Conservation (phyloP, 2,329 filamentous ascomycete species). For the Aphanocladium album region DNA sequence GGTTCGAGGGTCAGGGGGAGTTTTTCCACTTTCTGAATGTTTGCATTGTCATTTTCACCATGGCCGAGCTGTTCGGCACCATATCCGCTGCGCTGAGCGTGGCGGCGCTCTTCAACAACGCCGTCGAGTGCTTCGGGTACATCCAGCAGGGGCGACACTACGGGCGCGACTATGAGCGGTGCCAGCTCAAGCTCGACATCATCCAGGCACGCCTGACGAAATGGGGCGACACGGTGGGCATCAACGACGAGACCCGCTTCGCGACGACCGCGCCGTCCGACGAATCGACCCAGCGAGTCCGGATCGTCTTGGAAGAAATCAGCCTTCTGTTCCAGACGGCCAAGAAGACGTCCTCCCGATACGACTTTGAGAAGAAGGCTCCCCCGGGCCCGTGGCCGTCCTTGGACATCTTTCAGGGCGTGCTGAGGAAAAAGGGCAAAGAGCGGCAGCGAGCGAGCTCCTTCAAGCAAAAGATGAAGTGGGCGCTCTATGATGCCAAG, state of each 20-base stretch:
- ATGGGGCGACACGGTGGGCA: conserved; percentile 29
- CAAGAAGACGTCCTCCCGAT: conserved; percentile 14
- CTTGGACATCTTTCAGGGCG: conserved; percentile 7
- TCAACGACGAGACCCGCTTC: conserved; percentile 26
- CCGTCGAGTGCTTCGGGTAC: conserved; percentile 36
- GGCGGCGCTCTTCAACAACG: conserved; percentile 31
- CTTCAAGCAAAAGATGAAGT: conserved; percentile 19
- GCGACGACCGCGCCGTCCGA: conserved; percentile 11
- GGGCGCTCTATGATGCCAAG: conserved; percentile 21
- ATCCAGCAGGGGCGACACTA: conserved; percentile 33
- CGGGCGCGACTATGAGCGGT: conserved; percentile 27
- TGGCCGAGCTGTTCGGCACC: conserved; percentile 20
- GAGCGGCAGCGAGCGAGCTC: conserved; percentile 17
- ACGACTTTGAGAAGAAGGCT: conserved; percentile 17
- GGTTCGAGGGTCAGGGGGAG: not conserved
- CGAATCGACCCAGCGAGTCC: conserved; percentile 13
- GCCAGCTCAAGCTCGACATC: conserved; percentile 28
- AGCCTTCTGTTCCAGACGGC: conserved; percentile 19
- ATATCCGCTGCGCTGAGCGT: conserved; percentile 28
- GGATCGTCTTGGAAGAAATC: conserved; percentile 22
- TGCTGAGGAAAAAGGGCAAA: not conserved
- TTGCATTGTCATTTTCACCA: not conserved
- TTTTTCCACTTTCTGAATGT: not conserved
- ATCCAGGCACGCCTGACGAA: conserved; percentile 26
- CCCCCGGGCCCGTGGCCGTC: conserved; percentile 9